A percentile compares a stretch with the other conserved stretches of the same genome.
Evolutionary conservation across 345 rosid genomes (phyloP).

Genomic region (Bruguiera parviflora): DNA sequence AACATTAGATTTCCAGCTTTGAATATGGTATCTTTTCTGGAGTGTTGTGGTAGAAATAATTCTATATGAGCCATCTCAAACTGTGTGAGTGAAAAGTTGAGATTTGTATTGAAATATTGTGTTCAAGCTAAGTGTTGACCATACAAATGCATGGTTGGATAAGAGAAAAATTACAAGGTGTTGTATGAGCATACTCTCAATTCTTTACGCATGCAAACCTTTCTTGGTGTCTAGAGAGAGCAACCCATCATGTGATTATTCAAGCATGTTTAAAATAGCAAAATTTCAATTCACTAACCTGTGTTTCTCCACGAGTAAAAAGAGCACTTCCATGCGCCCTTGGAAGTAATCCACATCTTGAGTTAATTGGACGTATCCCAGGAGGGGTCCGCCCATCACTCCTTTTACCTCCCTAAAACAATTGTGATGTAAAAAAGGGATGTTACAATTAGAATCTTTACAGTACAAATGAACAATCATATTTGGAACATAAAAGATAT

Average conservation of each 20-base stretch:
- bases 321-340: conserved; percentile 98
- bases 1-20: too few species aligned
- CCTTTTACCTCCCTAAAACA: conserved; percentile 81
- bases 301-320: conserved; percentile 99
- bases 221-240: background rate
- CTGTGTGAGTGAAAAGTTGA: too few species aligned
- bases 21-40: too few species aligned
- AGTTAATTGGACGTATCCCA: conserved; percentile 80
- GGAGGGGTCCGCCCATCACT: conserved; percentile 86
- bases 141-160: background rate
- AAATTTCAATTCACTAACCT: conserved; percentile 43
- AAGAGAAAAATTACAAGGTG: too few species aligned
- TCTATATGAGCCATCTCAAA: too few species aligned
- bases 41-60: too few species aligned
- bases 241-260: background rate
- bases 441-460: background rate
- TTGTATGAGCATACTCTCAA: too few species aligned
- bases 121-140: too few species aligned
- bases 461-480: conserved; percentile 7
- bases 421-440: conserved; percentile 18
- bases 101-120: too few species aligned
- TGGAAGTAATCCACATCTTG: conserved; percentile 90
- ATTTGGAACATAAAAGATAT: conserved; percentile 5
- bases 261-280: conserved; percentile 3
- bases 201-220: background rate